A percentile compares a stretch with the other conserved stretches of the same genome.
Conservation (phyloP, 177 flowering plant genomes). For the Vitis hybrid region DNA sequence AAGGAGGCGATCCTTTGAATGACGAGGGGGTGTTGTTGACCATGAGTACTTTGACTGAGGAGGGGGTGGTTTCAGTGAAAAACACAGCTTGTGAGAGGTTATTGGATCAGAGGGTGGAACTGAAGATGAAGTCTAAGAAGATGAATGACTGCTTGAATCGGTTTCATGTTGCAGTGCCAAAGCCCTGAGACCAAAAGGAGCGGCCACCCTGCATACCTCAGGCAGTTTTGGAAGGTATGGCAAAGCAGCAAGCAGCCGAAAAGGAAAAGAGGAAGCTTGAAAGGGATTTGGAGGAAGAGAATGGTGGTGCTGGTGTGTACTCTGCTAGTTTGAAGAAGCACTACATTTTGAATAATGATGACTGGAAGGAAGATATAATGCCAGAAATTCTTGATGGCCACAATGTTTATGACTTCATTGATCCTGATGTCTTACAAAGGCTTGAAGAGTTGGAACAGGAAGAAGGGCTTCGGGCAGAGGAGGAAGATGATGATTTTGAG, state of each 20-base stretch:
- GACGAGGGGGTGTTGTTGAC: constrained; percentile 61
- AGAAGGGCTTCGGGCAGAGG: constrained; percentile 59
- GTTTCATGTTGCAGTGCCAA: constrained; percentile 86
- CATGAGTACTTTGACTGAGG: constrained; percentile 94
- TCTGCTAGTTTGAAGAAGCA: constrained; percentile 79
- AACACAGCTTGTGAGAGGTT: constrained; percentile 94
- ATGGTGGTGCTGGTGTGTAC: constrained; percentile 94
- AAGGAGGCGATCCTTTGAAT: constrained; percentile 59
- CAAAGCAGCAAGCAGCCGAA: constrained; percentile 47
- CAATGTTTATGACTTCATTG: constrained; percentile 77
- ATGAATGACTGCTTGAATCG: constrained; percentile 73
- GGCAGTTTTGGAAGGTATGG: constrained; percentile 69
- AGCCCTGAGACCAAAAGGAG: constrained; percentile 81
- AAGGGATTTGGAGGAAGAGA: constrained; percentile 73
- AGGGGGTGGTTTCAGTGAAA: constrained; percentile 82
- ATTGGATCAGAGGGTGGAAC: constrained; percentile 77
- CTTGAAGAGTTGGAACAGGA: constrained; percentile 83
- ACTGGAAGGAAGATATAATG: constrained; percentile 85
- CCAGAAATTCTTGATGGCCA: constrained; percentile 94
- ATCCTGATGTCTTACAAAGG: constrained; percentile 69
- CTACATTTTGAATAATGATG: constrained; percentile 67
- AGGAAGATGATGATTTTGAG: constrained; percentile 59
- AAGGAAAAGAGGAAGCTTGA: constrained; percentile 71
- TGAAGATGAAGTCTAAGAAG: constrained; percentile 89
- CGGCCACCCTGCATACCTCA: constrained; percentile 80